These are phyloP conservation scores for cucumber (Cucumis sativus) DNA, from an alignment of 306 rosid species.

Conservation along the genomic window DNA sequence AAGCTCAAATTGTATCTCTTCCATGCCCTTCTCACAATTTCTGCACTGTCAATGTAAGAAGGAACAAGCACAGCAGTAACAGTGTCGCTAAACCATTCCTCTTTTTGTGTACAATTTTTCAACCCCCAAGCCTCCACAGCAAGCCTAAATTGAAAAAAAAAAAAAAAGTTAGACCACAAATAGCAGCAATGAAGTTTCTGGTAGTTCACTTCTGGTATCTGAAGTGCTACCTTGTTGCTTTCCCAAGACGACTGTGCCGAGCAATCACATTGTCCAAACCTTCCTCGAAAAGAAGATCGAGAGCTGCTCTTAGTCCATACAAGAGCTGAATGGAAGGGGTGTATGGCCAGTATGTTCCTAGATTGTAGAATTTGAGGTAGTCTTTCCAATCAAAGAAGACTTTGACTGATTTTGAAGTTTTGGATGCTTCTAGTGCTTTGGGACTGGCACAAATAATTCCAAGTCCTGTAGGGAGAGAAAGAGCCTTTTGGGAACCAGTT, in stretches of 20 bases:
- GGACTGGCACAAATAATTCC: constrained; percentile 93
- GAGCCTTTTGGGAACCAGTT: constrained; percentile 98
- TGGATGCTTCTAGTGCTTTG: constrained; percentile 81
- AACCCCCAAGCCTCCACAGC: constrained; percentile 99
- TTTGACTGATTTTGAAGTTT: constrained; percentile 62
- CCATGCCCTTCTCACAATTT: constrained; percentile 84
- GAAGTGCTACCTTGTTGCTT: constrained; percentile 59
- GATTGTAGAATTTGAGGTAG: constrained; percentile 79
- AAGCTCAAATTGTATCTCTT: constrained; percentile 87
- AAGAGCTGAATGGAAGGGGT: constrained; percentile 89
- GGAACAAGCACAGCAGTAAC: constrained; percentile 93
- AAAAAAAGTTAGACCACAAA: neutral
- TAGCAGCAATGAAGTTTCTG: neutral
- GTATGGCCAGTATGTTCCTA: constrained; percentile 97
- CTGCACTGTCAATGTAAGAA: constrained; percentile 73
- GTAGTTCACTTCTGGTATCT: neutral
- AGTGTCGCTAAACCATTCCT: constrained; percentile 91
- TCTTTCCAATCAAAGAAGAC: constrained; percentile 97
- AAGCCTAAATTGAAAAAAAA: constrained; percentile 31
- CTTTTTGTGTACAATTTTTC: constrained; percentile 93
- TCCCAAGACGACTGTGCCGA: constrained; percentile 80
- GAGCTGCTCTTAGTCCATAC: constrained; percentile 76
- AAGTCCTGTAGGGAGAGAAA: constrained; percentile 93
- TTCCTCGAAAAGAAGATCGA: constrained; percentile 86
- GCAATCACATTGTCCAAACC: constrained; percentile 82